Evolutionary conservation across 83 land plant species (phyloP).

Genomic region (Picea abies): DNA sequence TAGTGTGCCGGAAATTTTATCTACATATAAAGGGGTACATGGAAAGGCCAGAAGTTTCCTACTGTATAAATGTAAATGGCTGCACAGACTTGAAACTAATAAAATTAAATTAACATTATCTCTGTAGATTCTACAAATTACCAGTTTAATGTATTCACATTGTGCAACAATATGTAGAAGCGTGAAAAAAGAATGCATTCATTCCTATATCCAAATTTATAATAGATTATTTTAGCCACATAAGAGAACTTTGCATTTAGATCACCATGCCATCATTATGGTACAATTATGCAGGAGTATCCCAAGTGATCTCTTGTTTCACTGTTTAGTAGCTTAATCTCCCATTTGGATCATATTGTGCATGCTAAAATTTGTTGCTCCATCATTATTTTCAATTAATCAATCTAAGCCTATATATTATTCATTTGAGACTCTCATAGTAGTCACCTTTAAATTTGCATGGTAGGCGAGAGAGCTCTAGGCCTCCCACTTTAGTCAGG

Average conservation of each 20-base stretch:
- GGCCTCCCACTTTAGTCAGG: not conserved
- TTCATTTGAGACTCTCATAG: not conserved
- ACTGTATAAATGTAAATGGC: not conserved
- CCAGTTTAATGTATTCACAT: not conserved
- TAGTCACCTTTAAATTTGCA: not conserved
- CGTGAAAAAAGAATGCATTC: not conserved
- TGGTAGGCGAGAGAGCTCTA: not conserved
- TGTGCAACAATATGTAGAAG: not conserved
- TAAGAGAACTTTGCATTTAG: too few relatives aligned
- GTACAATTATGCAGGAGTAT: not conserved
- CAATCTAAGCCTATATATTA: not conserved
- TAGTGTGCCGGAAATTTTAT: not conserved
- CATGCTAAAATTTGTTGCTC: not conserved
- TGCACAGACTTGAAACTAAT: not conserved
- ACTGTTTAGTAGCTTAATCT: too few relatives aligned
- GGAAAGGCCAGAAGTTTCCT: slow-evolving; percentile 1
- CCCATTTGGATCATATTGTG: too few relatives aligned
- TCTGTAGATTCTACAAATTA: not conserved
- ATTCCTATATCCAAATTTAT: not conserved
- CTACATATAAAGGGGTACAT: not conserved
- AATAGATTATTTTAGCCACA: not conserved
- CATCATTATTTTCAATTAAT: not conserved
- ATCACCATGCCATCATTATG: not conserved
- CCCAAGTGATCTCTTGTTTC: not conserved
- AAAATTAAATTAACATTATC: not conserved